phyloP scores from a whole-genome alignment of 768 basidiomycete species.

The Tylopilus cervinicoccineus region DNA sequence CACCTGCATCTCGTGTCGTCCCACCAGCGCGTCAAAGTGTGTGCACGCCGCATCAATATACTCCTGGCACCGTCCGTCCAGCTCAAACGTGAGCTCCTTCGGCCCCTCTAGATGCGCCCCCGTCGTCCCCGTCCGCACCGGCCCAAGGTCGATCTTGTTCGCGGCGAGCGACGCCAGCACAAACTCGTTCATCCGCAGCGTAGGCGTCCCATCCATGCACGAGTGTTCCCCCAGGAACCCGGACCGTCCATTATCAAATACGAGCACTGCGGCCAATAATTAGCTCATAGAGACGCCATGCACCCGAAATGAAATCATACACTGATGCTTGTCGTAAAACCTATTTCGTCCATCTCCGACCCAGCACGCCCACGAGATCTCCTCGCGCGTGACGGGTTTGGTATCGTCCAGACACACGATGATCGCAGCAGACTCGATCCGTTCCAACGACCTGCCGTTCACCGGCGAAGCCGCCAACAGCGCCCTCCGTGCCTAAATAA shows the following conservation, averaged over 20 bases:
- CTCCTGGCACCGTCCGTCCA: slow-evolving; percentile 49
- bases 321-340: slow-evolving; percentile 96
- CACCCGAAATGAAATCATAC: slow-evolving; percentile 38
- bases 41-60: slow-evolving; percentile 57
- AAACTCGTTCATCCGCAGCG: slow-evolving; percentile 93
- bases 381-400: slow-evolving; percentile 75
- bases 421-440: slow-evolving; percentile 89
- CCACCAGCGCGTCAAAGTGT: slow-evolving; percentile 74
- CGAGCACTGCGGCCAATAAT: slow-evolving; percentile 57
- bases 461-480: slow-evolving; percentile 58
- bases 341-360: slow-evolving; percentile 87
- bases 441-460: slow-evolving; percentile 66
- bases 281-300: slow-evolving; percentile 2
- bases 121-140: slow-evolving; percentile 35
- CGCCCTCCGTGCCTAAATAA: slow-evolving; percentile 48
- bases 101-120: slow-evolving; percentile 48
- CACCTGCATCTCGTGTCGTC: slow-evolving; percentile 75
- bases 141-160: slow-evolving; percentile 74
- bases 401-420: slow-evolving; percentile 83
- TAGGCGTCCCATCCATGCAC: slow-evolving; percentile 93
- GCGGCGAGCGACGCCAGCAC: slow-evolving; percentile 70
- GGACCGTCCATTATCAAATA: slow-evolving; percentile 92
- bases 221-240: slow-evolving; percentile 90
- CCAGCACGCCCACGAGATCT: slow-evolving; percentile 81
- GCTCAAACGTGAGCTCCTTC: slow-evolving; percentile 65